Evolutionary conservation across 164 flowering plant genomes (phyloP), one percentile per base, ranked within the genome.

Genomic region (Pachysandra terminalis): DNA sequence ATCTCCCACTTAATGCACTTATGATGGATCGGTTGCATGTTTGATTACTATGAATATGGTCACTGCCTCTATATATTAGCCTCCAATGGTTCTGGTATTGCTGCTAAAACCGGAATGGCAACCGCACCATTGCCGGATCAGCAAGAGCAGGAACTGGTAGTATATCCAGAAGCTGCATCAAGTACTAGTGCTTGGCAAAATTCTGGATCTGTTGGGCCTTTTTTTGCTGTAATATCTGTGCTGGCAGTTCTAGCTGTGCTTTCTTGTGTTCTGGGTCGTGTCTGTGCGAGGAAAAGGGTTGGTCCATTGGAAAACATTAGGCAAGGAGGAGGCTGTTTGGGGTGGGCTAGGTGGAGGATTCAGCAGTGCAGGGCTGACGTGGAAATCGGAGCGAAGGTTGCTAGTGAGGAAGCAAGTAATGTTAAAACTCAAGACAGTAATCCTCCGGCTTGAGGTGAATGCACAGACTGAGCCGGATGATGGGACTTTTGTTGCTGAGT

Each of bases 181-280:
- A 63, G 63, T 37, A 66, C 68, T n/a, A n/a, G n/a, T 60, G 59
- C 71, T 24, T 71, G 75, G 76, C 75, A 66, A 22, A 67, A 64
- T 21, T 77, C 81, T 0, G 87, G 86, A 16, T 81, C 89, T 3
- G 65, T 85, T 0, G 86, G 84, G 22, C 91, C 88, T 10, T 83
- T 84, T 68, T 80, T 85, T 59, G 87, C 77, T 0, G 89, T 87
- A 21, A 76, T 85, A 12, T 80, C 87, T 16, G 81, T 83, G 19
- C 66, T 84, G 1, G 58, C 76, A 0, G 76, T 87, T 66, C 71
- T 87, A 16, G 70, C 87, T 0, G 66, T 79, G 14, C 37, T 81
- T 23, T 84, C 88, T 0, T 87, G 88, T 32, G 4, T 82, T 9
- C 0, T 85, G 63, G 85, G 88, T 6, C 73, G 85, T 23, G 28